Conservation (phyloP, 495 filamentous ascomycete species). For the Neurospora cerealis region DNA sequence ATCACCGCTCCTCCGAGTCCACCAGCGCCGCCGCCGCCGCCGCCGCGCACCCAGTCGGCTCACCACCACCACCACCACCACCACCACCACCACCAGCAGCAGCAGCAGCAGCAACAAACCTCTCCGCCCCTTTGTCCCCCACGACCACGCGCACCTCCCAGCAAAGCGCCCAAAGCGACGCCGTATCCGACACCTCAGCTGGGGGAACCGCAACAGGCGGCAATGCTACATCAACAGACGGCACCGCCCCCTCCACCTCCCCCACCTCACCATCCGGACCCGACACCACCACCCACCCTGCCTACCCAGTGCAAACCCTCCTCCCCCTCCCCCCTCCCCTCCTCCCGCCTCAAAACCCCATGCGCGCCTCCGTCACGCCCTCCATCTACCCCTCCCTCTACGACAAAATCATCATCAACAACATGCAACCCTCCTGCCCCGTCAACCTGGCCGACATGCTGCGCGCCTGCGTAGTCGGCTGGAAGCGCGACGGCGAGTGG, state of each 20-base stretch:
- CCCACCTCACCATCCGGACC: conserved; percentile 14
- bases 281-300: not conserved
- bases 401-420: conserved; percentile 71
- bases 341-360: conserved; percentile 54
- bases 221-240: not conserved
- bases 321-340: conserved; percentile 56
- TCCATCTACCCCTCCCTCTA: conserved; percentile 74
- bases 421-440: conserved; percentile 69
- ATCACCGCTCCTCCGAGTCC: conserved; percentile 22
- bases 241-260: conserved; percentile 8
- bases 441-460: conserved; percentile 78
- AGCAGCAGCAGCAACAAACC: not conserved
- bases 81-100: conserved; percentile 12
- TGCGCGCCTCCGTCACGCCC: conserved; percentile 64
- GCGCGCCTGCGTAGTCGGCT: conserved; percentile 75
- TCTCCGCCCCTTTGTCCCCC: conserved; percentile 15
- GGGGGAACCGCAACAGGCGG: not conserved
- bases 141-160: conserved; percentile 15
- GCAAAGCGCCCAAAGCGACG: conserved; percentile 1
- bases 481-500: conserved; percentile 94
- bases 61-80: conserved; percentile 12
- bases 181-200: not conserved
- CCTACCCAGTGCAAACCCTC: conserved; percentile 36
- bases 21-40: conserved; percentile 5
- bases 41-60: not conserved